These are phyloP conservation scores for Turritis glabra DNA, from an alignment of 345 rosid species.

Conservation along the genomic window DNA sequence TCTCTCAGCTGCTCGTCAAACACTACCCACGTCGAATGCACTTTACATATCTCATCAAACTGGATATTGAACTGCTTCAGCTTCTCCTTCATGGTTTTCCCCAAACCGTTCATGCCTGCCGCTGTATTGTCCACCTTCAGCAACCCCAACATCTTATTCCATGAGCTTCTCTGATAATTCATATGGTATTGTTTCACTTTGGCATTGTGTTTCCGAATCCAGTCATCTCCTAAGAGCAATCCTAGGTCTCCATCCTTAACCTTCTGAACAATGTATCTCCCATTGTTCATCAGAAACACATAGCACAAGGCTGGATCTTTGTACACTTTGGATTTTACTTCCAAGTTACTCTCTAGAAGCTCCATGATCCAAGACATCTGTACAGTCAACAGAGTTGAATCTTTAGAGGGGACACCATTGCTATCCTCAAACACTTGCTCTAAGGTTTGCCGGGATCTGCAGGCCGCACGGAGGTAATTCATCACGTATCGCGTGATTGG, in stretches of 20 bases:
- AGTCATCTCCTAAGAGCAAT: constrained; percentile 72
- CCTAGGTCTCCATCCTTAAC: constrained; percentile 76
- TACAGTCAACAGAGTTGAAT: constrained; percentile 58
- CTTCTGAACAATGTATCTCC: constrained; percentile 80
- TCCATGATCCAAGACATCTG: constrained; percentile 94
- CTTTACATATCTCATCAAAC: constrained; percentile 57
- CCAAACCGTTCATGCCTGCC: constrained; percentile 42
- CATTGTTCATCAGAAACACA: constrained; percentile 87
- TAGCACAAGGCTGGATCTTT: constrained; percentile 61
- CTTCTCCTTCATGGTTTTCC: constrained; percentile 60
- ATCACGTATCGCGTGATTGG: constrained; percentile 91
- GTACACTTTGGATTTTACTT: constrained; percentile 76
- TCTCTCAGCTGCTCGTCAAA: constrained; percentile 72
- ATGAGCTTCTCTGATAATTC: constrained; percentile 67
- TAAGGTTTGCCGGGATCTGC: constrained; percentile 67
- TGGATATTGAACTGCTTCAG: constrained; percentile 54
- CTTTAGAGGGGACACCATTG: constrained; percentile 48
- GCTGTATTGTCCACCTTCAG: constrained; percentile 54
- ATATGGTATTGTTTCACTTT: constrained; percentile 62
- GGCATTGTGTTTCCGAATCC: constrained; percentile 79
- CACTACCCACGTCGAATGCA: constrained; percentile 59
- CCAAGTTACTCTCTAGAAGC: constrained; percentile 86
- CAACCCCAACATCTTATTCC: constrained; percentile 64
- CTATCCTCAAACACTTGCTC: constrained; percentile 82
- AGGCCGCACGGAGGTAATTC: constrained; percentile 85